Evolutionary conservation across 192 early-diverging fungal genomes (phyloP), one percentile per base, ranked within the genome.

Genomic region (Globomyces pollinis-pini): DNA sequence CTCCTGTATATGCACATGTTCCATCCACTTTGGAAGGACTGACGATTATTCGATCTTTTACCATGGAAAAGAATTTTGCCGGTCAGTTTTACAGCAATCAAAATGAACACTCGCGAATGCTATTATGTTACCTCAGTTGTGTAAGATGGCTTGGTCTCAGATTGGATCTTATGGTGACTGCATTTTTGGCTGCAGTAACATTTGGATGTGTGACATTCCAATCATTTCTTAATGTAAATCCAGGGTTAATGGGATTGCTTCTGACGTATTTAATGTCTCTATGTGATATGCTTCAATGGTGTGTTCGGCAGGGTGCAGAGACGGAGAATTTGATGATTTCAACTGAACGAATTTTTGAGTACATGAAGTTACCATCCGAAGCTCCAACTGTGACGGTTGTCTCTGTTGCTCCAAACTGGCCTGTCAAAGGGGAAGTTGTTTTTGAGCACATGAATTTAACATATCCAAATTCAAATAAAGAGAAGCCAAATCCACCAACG

Each of bases 301-400:
- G 60, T 26, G 66, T 73, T 3, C 52, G 74, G 6, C 72, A 79
- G 39, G 50, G 38, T 35, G 65, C 71, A 9, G 73, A 79, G 45
- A 69, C 71, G 4, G 75, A 81, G 39, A 79, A 73, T 20, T 23
- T 64, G 38, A 81, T 84, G 75, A 70, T 79, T 11, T 77, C 77
- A 0, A 84, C 85, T 16, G 86, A 89, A 60, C 70, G 87, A 20
- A 76, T 87, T 55, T 63, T 86, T 16, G 84, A 82, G 59, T 84
- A 85, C 65, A 73, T 74, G 0, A 57, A 57, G 18, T 62, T 82
- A 12, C 68, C 52, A 24, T 43, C 35, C 53, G 83, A 69, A 45
- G 58, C 41, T 29, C 7, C 23, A 3, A 30, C 23, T 26, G 12
- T 9, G 2, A 38, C 3, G 13, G 45, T 24, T 21, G 5, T n/a